Base-by-base conservation (phyloP, 2,329 filamentous ascomycete species). In the Emmonsia crescens region DNA sequence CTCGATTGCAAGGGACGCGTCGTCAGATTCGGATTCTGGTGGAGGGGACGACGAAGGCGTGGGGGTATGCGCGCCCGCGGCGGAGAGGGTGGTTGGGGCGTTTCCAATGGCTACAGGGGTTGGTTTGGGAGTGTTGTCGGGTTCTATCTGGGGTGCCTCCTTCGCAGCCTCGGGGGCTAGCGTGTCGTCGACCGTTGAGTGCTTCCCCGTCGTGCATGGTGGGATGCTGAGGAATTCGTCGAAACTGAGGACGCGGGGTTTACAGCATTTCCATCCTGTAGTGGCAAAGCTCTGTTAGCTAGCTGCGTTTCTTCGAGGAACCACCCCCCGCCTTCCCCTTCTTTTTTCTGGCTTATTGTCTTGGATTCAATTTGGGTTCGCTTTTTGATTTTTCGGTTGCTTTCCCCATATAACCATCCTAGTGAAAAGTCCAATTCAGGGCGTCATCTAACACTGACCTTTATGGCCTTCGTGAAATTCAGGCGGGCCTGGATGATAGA, bases 391-490 rank as follows among this genome's bases (percentile, higher is more conserved):
- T 46, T 24, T 14, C 29, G 27, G 29, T 19, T 54, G 16, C 16
- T 6, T 31, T 29, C 27, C 49, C 10, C 16, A 19, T 54, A 54
- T 54, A 21, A 9, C n/a, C 19, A 10, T 24, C 44, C 44, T 21
- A 46, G 44, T 24, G 24, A 46, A 21, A 21, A 46, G 21, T n/a
- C 49, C 27, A 52, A 19, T 31, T n/a, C 27, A 33, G 9, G 9
- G 10, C 16, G 49, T n/a, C 49, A 52, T n/a, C 29, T 9, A n/a
- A 6, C 27, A 72, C 78, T 73, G 80, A 96, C 93, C 94, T 86
- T 99, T 97, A 78, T 96, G 93, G 64, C 94, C 94, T 79, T 99
- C 94, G 75, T 97, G 94, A 76, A 99, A 99, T 73, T 94, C 82
- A 54, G 94, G 94, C 66, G 92, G 90, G 61, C 92, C 92, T 51